Percentiles rank a stretch among this genome's conserved stretches.
Evolutionary conservation across 495 filamentous ascomycete species (phyloP).

Genomic region (Lasiosphaeria hispida): DNA sequence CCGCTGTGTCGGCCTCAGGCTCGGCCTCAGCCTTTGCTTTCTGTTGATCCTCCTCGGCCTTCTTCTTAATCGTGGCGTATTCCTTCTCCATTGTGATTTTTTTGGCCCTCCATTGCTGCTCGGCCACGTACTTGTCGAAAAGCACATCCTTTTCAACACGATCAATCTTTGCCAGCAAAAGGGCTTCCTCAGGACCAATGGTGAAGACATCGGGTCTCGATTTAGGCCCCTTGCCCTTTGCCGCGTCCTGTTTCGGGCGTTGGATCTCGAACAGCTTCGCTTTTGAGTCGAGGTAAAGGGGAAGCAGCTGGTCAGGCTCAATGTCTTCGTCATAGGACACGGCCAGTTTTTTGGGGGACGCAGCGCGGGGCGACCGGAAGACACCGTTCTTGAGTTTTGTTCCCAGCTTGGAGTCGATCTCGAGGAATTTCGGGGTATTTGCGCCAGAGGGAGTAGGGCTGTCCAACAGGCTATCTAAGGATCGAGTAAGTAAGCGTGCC

Average conservation of each 20-base stretch:
- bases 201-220: constrained; percentile 21
- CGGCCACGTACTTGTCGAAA: constrained; percentile 76
- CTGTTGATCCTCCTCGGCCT: constrained; percentile 37
- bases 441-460: constrained; percentile 47
- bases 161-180: constrained; percentile 66
- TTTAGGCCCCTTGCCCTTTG: constrained; percentile 43
- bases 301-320: constrained; percentile 70
- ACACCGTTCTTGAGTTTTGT: constrained; percentile 34
- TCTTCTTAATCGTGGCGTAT: constrained; percentile 41
- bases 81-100: constrained; percentile 64
- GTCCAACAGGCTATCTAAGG: constrained; percentile 44
- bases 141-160: constrained; percentile 80
- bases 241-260: constrained; percentile 52
- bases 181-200: constrained; percentile 53
- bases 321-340: constrained; percentile 56
- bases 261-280: constrained; percentile 67
- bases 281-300: constrained; percentile 71
- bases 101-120: constrained; percentile 67
- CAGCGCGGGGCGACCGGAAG: constrained; percentile 15
- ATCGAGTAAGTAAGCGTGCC: constrained; percentile 8
- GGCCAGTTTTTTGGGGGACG: constrained; percentile 32
- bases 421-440: constrained; percentile 44
- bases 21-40: constrained; percentile 27
- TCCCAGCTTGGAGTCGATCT: constrained; percentile 28
- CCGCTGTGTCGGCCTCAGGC: constrained; percentile 11